A percentile compares a stretch with the other conserved stretches of the same genome.
Evolutionary conservation across 2,329 filamentous ascomycete genomes (phyloP).

Genomic region (Pyrenochaeta sp.): DNA sequence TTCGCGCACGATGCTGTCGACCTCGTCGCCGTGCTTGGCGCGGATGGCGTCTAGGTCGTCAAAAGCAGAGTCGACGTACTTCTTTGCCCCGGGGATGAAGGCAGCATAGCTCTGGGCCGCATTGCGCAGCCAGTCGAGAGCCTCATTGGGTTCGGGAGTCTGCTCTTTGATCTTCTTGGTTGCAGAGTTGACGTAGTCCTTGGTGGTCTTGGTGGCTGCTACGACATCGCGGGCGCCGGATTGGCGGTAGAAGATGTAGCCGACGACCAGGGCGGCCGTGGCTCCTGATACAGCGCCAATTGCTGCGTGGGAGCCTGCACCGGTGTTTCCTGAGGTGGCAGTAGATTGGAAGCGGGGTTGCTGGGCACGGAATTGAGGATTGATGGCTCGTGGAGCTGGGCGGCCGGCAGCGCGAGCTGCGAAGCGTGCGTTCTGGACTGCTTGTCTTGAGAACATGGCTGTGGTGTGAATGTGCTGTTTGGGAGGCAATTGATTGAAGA

Average conservation of each 20-base stretch:
- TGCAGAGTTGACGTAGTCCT: constrained; percentile 67
- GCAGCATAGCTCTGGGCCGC: constrained; percentile 73
- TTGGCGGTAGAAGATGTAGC: constrained; percentile 62
- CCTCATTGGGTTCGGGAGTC: constrained; percentile 71
- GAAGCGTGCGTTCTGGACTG: constrained; percentile 39
- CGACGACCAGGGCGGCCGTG: constrained; percentile 54
- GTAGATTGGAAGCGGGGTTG: constrained; percentile 44
- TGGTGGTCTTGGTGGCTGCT: constrained; percentile 61
- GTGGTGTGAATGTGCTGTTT: constrained; percentile 2
- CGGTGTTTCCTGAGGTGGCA: constrained; percentile 25
- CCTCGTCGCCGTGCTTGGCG: constrained; percentile 72
- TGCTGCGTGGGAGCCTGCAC: constrained; percentile 49
- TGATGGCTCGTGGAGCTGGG: constrained; percentile 31
- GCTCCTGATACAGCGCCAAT: constrained; percentile 61
- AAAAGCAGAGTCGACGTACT: constrained; percentile 74
- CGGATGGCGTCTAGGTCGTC: constrained; percentile 73
- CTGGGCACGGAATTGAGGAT: constrained; percentile 38
- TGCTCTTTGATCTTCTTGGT: constrained; percentile 67
- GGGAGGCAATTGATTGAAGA: constrained; percentile 8
- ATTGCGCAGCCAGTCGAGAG: constrained; percentile 69
- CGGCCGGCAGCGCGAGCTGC: constrained; percentile 39
- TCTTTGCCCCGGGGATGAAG: constrained; percentile 74
- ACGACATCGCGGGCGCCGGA: constrained; percentile 60
- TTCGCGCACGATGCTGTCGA: constrained; percentile 71
- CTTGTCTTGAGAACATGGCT: constrained; percentile 45